Base-by-base conservation (phyloP, 768 basidiomycete species). In the Podaxis sp. region DNA sequence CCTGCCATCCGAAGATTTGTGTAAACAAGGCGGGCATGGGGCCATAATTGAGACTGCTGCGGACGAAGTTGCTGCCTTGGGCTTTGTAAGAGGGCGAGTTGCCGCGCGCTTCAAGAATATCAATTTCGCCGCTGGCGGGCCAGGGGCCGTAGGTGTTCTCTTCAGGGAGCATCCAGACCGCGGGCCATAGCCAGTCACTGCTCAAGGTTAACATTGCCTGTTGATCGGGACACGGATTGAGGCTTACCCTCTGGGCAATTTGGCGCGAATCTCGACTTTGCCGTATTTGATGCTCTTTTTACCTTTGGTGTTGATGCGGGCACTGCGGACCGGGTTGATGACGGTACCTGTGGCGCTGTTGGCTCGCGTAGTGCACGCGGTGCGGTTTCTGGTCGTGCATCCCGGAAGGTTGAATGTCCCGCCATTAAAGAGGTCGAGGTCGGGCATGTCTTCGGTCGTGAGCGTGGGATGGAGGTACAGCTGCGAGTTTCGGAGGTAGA, bases 401-500 rank as follows among this genome's bases (percentile, higher is more conserved):
- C 83, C 86, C 0, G 81, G 81, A 52, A 93, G 75, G 68, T 88
- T 89, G 65, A 84, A 88, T 0, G 81, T 86, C 66, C 81, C 82
- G 1, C 85, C 88, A 66, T 91, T 79, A 47, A 84, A 69, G 36
- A 88, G 68, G 63, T 76, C 75, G 40, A 73, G 78, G 63, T 86
- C 80, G 49, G 49, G 37, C 3, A 51, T 73, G 68, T 90, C 86
- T 6, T 51, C 12, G 1, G 84, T 79, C 0, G 92, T 92, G 60
- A 94, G 80, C 8, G 93, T 93, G 1, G 94, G 93, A 47, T 87
- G 81, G 69, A 96, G 83, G 75, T 93, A 94, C 40, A 95, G 84
- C 60, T 85, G 77, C 5, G 83, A 84, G 72, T 93, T 80, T 47
- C 80, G 73, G 47, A 93, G 74, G 72, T 83, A 91, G 2, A 88